Conservation (phyloP, 2,329 filamentous ascomycete species). For the Colletotrichum cuscutae region DNA sequence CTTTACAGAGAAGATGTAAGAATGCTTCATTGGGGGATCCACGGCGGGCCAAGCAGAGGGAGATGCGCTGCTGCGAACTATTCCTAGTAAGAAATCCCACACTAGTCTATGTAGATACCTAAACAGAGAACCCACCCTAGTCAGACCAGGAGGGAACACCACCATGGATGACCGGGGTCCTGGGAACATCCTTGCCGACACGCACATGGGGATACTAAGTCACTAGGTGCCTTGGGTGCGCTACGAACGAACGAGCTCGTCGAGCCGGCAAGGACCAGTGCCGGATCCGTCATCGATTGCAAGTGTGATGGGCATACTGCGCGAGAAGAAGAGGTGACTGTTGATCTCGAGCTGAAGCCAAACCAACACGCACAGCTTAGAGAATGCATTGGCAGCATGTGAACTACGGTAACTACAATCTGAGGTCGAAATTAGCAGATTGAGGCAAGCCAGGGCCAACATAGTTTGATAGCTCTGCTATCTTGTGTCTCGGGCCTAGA, state of each 20-base stretch:
- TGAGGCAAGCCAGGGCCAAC: background rate
- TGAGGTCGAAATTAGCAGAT: background rate
- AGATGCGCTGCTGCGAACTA: slow-evolving; percentile 27
- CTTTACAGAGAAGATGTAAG: background rate
- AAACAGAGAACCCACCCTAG: slow-evolving; percentile 3
- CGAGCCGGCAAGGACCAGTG: slow-evolving; percentile 1
- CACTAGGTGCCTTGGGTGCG: slow-evolving; percentile 3
- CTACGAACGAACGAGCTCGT: slow-evolving; percentile 1
- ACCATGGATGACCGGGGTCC: slow-evolving; percentile 28
- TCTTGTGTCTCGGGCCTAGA: slow-evolving; percentile 12
- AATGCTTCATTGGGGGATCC: slow-evolving; percentile 10
- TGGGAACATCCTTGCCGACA: slow-evolving; percentile 27
- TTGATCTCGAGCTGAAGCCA: background rate
- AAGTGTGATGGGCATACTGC: slow-evolving; percentile 1
- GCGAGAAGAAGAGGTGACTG: background rate
- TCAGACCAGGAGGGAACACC: slow-evolving; percentile 6
- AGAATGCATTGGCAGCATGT: background rate
- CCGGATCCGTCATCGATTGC: slow-evolving; percentile 5
- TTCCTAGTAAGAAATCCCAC: slow-evolving; percentile 30
- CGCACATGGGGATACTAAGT: slow-evolving; percentile 14
- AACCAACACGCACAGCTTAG: background rate
- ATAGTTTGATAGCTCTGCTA: background rate
- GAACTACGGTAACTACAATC: background rate
- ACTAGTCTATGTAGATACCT: slow-evolving; percentile 25
- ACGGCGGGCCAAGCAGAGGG: slow-evolving; percentile 16